phyloP scores from a whole-genome alignment of 257 asterid species.

The Verbena officinalis region DNA sequence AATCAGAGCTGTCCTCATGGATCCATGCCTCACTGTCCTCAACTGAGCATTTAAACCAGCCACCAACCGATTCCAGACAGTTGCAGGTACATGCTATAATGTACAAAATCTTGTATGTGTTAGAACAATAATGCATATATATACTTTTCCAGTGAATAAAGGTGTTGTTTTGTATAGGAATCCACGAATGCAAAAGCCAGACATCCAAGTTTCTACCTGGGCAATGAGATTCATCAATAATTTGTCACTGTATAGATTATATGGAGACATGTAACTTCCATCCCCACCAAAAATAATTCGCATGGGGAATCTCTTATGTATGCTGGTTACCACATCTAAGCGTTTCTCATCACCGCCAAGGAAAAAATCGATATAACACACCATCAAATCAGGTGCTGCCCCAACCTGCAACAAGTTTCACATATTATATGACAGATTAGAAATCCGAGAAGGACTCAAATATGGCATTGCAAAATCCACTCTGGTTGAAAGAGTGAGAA shows the following conservation, averaged over 20 bases:
- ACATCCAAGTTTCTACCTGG: conserved; percentile 57
- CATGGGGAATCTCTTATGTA: conserved; percentile 94
- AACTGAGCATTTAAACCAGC: conserved; percentile 92
- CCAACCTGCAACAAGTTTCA: conserved; percentile 71
- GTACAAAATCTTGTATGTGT: conserved; percentile 31
- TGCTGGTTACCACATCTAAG: conserved; percentile 78
- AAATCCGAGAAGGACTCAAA: conserved; percentile 14
- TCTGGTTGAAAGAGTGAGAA: conserved; percentile 1
- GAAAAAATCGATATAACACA: conserved; percentile 89
- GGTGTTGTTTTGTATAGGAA: background rate
- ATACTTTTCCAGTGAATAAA: background rate
- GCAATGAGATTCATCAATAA: conserved; percentile 91
- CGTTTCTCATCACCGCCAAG: conserved; percentile 98
- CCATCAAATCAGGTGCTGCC: conserved; percentile 96
- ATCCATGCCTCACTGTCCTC: conserved; percentile 80
- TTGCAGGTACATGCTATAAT: conserved; percentile 83
- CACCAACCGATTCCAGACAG: conserved; percentile 92
- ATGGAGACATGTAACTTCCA: conserved; percentile 96
- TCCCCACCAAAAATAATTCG: conserved; percentile 89
- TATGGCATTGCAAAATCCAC: background rate
- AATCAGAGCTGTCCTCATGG: conserved; percentile 68
- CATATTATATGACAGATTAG: conserved; percentile 17
- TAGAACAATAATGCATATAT: conserved; percentile 28
- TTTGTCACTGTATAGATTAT: conserved; percentile 76
- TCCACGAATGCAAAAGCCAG: conserved; percentile 8